A percentile compares a stretch with the other conserved stretches of the same genome.
Evolutionary conservation across 2,329 filamentous ascomycete genomes (phyloP).

Genomic region (Aurifilum marmelostoma): DNA sequence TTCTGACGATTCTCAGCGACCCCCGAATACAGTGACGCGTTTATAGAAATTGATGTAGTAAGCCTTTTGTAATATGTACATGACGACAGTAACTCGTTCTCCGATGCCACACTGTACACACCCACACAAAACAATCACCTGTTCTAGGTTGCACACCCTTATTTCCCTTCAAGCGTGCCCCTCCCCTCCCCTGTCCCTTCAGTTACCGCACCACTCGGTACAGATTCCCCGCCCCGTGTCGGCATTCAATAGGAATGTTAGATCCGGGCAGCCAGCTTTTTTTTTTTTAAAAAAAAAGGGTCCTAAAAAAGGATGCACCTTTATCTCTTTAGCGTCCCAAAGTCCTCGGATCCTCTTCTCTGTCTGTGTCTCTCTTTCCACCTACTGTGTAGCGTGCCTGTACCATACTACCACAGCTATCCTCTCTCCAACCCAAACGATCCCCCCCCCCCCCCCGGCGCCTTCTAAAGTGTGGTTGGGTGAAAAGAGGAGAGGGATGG

Average conservation of each 20-base stretch:
- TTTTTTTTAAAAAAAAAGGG: neutral
- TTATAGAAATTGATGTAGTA: too few species aligned
- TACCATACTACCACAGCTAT: too few species aligned
- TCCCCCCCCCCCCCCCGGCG: too few species aligned
- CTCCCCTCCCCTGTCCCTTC: neutral
- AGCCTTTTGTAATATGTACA: too few species aligned
- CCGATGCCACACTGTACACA: neutral
- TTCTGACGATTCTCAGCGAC: neutral
- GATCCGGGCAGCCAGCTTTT: neutral
- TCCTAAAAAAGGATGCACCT: neutral
- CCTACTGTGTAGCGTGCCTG: too few species aligned
- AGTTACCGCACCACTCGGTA: neutral
- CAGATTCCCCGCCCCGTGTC: neutral
- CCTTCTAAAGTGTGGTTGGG: too few species aligned
- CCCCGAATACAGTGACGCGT: neutral
- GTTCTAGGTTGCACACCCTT: neutral
- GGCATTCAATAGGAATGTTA: neutral
- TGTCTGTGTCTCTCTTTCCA: neutral
- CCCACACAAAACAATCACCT: neutral
- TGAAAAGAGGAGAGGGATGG: too few species aligned
- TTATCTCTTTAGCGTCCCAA: neutral
- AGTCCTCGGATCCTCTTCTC: neutral
- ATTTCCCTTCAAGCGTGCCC: too few species aligned
- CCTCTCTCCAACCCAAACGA: too few species aligned
- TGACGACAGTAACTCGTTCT: neutral